These are phyloP conservation scores for Cercospora sp. DNA, from an alignment of 2,329 filamentous ascomycete species.

Conservation along the genomic window DNA sequence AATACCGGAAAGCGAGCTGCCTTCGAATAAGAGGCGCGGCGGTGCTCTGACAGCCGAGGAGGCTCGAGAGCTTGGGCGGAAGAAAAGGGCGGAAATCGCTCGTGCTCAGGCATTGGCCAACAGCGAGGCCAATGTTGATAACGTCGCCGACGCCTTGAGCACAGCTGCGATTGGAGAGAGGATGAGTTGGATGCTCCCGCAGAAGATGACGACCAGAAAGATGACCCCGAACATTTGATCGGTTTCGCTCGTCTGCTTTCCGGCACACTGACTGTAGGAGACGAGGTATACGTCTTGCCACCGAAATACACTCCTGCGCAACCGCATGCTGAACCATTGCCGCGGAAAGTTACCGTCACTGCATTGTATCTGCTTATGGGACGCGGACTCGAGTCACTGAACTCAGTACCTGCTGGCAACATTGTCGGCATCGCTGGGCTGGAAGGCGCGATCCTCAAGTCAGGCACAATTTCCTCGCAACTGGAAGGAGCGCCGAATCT, in stretches of 20 bases:
- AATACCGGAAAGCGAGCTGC: conserved; percentile 86
- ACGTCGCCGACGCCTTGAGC: conserved; percentile 62
- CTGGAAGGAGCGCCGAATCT: conserved; percentile 85
- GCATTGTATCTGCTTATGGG: conserved; percentile 97
- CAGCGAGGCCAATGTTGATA: conserved; percentile 53
- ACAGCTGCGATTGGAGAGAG: conserved; percentile 59
- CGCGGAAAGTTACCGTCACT: conserved; percentile 79
- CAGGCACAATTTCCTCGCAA: conserved; percentile 87
- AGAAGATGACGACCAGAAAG: conserved; percentile 49
- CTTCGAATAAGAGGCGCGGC: conserved; percentile 77
- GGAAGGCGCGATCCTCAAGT: conserved; percentile 92
- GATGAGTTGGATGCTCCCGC: conserved; percentile 53
- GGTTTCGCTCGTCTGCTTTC: conserved; percentile 95
- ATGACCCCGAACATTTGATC: conserved; percentile 83
- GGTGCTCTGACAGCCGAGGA: conserved; percentile 80
- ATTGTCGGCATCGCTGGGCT: conserved; percentile 94
- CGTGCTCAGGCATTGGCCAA: conserved; percentile 67
- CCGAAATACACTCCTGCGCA: conserved; percentile 88
- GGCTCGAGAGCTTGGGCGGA: conserved; percentile 80
- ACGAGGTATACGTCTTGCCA: conserved; percentile 84
- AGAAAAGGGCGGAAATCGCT: conserved; percentile 86
- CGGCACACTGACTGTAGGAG: conserved; percentile 83
- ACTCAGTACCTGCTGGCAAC: conserved; percentile 85
- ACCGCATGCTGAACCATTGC: conserved; percentile 69
- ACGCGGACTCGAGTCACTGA: conserved; percentile 76